phyloP scores from a whole-genome alignment of 169 alveolate species.

The Fabrea salina region DNA sequence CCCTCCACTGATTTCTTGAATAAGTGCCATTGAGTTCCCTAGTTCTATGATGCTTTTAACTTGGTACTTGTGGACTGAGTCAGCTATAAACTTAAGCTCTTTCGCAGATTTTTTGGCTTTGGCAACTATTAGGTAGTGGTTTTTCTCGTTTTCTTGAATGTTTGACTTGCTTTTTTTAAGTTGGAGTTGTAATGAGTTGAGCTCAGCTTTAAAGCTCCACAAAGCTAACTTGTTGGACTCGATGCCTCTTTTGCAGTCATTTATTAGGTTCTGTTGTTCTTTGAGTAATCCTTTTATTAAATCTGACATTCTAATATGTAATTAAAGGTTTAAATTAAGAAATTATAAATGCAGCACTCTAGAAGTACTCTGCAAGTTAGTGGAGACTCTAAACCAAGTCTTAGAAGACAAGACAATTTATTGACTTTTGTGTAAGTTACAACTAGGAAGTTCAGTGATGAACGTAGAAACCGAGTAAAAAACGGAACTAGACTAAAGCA shows the following conservation, averaged over 20 bases:
- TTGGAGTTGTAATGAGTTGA: not conserved
- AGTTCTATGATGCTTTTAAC: not conserved
- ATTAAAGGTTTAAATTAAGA: not conserved
- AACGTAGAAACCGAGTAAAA: no score
- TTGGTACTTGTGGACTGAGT: not conserved
- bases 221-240: conserved; percentile 10
- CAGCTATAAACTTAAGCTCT: not conserved
- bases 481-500: no score
- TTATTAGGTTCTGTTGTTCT: conserved; percentile 2
- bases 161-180: not conserved
- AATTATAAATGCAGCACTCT: no score
- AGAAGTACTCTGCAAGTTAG: no score
- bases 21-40: not conserved
- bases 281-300: not conserved
- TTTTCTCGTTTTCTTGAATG: conserved; percentile 7
- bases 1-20: conserved; percentile 7
- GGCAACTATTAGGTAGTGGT: not conserved
- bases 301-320: not conserved
- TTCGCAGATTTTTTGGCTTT: not conserved
- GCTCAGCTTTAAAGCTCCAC: conserved; percentile 20
- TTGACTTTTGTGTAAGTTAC: no score
- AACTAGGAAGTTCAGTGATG: no score
- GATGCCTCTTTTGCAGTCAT: conserved; percentile 2
- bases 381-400: no score
- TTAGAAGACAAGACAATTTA: no score